Evolutionary conservation across 352 stramenopile genomes (phyloP), one percentile per base, ranked within the genome.

Genomic region (Lagenidium sp.): DNA sequence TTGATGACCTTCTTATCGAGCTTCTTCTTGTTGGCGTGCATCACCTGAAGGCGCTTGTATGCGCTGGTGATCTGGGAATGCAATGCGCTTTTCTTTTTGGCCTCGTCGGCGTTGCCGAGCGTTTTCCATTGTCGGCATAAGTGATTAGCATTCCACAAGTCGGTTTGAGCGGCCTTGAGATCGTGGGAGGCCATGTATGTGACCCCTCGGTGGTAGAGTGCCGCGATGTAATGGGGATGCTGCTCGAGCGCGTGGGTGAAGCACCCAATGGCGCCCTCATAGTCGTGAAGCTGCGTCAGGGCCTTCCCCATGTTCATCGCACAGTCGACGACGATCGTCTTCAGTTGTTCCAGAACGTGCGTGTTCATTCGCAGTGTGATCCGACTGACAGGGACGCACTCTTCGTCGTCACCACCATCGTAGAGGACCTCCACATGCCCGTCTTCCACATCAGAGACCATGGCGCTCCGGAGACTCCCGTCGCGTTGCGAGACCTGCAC

Each of bases 281-380:
- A 47, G 45, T 86, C 64, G 25, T 60, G 45, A 18, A 92, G 43
- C 36, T 69, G 68, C 38, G 63, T 47, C 29, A 81, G 70, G 6
- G 70, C 64, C 53, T 88, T 90, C 23, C 72, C 80, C 65, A 86
- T 84, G 45, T 92, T 92, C 80, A 92, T 87, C 2, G 55, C 73
- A 39, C 77, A 85, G 58, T 86, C 68, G 12, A 85, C 68, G 12
- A 57, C 44, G 19, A 90, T 36, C 0, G 63, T 61, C 11, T 76
- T 64, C 31, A 87, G 86, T 10, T 53, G 53, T 34, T 53, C 45
- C 16, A 86, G 51, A 21, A 73, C 37, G 12, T 41, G 48, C 22
- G 77, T 83, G 28, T 68, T 58, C 61, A 88, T 67, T 4, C 70
- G 72, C 31, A 87, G 41, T 15, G 68, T 60, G 41, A 87, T 60